A percentile compares a stretch with the other conserved stretches of the same genome.
Evolutionary conservation across 176 grass and related monocot genomes (phyloP).

Genomic region (Triticum urartu): DNA sequence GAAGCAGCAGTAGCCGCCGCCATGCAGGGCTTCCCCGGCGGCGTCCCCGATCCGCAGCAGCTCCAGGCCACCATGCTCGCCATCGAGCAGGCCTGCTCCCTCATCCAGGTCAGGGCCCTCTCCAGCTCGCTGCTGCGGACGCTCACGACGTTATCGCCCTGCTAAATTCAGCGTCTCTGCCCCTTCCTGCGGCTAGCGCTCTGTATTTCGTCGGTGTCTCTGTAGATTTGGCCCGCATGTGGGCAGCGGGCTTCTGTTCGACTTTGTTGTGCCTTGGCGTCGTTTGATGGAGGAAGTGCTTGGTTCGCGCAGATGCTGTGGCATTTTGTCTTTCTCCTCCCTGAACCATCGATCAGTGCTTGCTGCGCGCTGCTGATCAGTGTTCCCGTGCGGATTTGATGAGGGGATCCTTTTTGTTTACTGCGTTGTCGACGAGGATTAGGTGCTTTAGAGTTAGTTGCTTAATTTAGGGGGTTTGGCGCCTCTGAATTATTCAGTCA

Average conservation of each 20-base stretch:
- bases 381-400: constrained; percentile 16
- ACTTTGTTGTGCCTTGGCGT: background rate
- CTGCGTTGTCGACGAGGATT: background rate
- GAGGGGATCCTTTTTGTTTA: background rate
- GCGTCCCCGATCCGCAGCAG: constrained; percentile 51
- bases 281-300: background rate
- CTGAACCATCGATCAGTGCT: background rate
- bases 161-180: background rate
- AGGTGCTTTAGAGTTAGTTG: background rate
- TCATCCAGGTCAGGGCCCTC: constrained; percentile 57
- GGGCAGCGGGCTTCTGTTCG: background rate
- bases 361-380: background rate
- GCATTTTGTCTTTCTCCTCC: background rate
- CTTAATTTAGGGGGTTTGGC: background rate
- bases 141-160: background rate
- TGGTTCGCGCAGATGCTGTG: background rate
- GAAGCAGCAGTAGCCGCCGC: constrained; percentile 14
- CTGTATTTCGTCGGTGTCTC: background rate
- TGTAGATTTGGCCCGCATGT: constrained; percentile 27
- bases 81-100: constrained; percentile 84
- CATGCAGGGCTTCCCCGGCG: constrained; percentile 89
- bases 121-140: background rate
- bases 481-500: background rate
- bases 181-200: background rate
- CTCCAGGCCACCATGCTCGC: constrained; percentile 84